Base-by-base conservation (phyloP, 139 green algal genomes). In the Picochlorum sp. region DNA sequence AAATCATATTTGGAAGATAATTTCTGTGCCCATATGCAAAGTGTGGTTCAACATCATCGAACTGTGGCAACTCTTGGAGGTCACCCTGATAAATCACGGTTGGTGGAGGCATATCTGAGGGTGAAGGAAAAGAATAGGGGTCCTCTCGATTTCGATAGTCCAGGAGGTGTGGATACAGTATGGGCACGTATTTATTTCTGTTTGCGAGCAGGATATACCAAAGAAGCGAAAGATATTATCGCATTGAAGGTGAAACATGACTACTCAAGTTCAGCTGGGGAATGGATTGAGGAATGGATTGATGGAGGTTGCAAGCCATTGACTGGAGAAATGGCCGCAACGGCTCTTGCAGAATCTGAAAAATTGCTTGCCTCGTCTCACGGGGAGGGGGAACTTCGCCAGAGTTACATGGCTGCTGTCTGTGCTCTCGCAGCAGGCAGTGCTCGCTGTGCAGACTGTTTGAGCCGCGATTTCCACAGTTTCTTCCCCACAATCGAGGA, bases 401-500 rank as follows among this genome's bases (percentile, higher is more conserved):
- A 57, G 24, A 18, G 50, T 57, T 74, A 59, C 60, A 72, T 69
- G 24, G 65, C 41, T 41, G 62, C 83, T 21, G 68, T 87, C 18
- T 38, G 88, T 67, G 77, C 76, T 4, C 69, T 95, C 45, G 66
- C 95, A 26, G 63, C 75, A 3, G 88, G 88, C 6, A 72, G 85
- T 76, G 67, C 70, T 28, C 69, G 69, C 37, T 45, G 69, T 3
- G 65, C 82, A 16, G 88, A 95, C 58, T 56, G 70, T 4, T 63
- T 94, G 30, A 70, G 32, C 63, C 47, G 74, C 62, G 72, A 77
- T 21, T 51, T 62, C 2, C 65, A 49, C 32, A 8, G 49, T 14
- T 80, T 95, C 60, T 82, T 96, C 38, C 45, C 74, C 28, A 95
- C 86, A 71, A 95, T 96, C 26, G 90, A 96, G 68, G 90, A 96